Percentiles rank a stretch among this genome's conserved stretches.
These are phyloP conservation scores for Candida buenavistaensis DNA, from an alignment of 1,139 yeast species.

Conservation along the genomic window DNA sequence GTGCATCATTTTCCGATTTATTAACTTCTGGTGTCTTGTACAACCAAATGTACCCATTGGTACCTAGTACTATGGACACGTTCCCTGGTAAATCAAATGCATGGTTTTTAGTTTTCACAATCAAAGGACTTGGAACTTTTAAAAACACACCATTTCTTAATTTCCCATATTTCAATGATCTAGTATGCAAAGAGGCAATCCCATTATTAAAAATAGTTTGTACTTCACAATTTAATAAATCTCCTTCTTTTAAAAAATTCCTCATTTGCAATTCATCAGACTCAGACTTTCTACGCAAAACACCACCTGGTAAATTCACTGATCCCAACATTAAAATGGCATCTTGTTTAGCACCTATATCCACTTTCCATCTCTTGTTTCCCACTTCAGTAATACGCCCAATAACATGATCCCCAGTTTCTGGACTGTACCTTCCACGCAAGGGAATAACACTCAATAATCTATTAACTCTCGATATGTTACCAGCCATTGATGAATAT, in stretches of 20 bases:
- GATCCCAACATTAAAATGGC: constrained; percentile 93
- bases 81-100: constrained; percentile 87
- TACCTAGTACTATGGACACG: constrained; percentile 86
- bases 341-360: constrained; percentile 90
- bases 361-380: constrained; percentile 93
- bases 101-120: constrained; percentile 84
- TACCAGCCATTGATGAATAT: constrained; percentile 91
- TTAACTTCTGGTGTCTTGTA: constrained; percentile 59
- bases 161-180: constrained; percentile 94
- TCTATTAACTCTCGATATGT: constrained; percentile 81
- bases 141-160: constrained; percentile 86
- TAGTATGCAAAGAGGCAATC: constrained; percentile 89
- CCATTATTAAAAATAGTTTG: constrained; percentile 90
- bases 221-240: constrained; percentile 91
- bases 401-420: constrained; percentile 93
- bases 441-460: constrained; percentile 83
- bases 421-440: constrained; percentile 86
- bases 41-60: constrained; percentile 93
- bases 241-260: constrained; percentile 93
- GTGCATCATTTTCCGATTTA: constrained; percentile 20
- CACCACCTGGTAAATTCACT: constrained; percentile 97
- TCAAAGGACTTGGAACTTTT: constrained; percentile 76
- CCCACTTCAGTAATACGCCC: constrained; percentile 96
- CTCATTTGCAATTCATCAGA: constrained; percentile 97
- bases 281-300: constrained; percentile 88